Base-by-base conservation (phyloP, 148 eudicot species). In the Amaranthus hypochondriacus region DNA sequence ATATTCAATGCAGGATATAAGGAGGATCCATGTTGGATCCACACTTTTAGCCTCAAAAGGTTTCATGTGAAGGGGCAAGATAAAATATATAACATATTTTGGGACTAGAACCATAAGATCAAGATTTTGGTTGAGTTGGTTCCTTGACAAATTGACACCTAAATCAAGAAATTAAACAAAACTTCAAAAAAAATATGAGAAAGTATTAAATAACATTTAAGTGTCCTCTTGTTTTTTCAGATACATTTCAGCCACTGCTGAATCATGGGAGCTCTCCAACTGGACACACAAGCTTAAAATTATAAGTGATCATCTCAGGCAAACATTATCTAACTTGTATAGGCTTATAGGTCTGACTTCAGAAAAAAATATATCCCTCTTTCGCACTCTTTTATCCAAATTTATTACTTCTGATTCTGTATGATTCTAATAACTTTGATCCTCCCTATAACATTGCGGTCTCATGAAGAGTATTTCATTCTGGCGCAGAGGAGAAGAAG, bases 181-280 rank as follows among this genome's bases (percentile, higher is more conserved):
- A 28, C 18, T 18, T 18, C 18, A 18, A 18, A 28, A 28, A 28
- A 56, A 18, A 56, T 56, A 56, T 18, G 15, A 56, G 53, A 71
- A 8, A 66, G 54, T 14, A 51, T 48, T 15, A 18, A 13, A 12
- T 66, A 57, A 67, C 48, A 62, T 0, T 5, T 48, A 5, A 28
- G 68, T 42, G 53, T 44, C 70, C 57, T 15, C n/a, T 11, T 14
- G 9, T 55, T 51, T 55, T 70, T 54, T 42, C 75, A 85, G 90
- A 77, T 62, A 76, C 63, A 65, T 76, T 78, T 58, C 81, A 66
- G 78, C 90, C 6, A 62, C 78, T 4, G 65, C 78, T 13, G 89
- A 87, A 79, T 71, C 82, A 46, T 84, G 87, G 82, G 94, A 89
- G 72, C 84, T 89, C 42, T 83, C 87, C n/a, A 86, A 83, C 73